phyloP scores from a whole-genome alignment of 1,284 basidiomycete species.

The Uromyces viciae-fabae region DNA sequence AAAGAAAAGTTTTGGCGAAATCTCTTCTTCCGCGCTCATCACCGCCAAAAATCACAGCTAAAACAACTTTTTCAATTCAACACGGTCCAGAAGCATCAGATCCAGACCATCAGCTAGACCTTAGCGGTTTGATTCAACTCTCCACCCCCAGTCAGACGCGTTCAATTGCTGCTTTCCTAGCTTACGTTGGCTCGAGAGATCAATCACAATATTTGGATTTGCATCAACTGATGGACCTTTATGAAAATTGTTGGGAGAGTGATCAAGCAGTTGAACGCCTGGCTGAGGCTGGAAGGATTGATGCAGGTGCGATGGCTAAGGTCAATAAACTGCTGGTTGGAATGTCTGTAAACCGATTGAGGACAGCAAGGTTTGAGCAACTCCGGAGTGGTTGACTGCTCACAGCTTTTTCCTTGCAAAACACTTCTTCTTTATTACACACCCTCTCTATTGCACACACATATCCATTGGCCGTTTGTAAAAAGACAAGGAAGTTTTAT shows the following conservation, averaged over 20 bases:
- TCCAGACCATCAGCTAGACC: slow-evolving; percentile 25
- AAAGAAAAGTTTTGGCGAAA: slow-evolving; percentile 10
- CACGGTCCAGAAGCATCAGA: slow-evolving; percentile 16
- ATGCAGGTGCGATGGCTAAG: slow-evolving; percentile 16
- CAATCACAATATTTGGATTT: neutral
- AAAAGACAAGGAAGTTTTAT: no score
- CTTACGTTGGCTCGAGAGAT: neutral
- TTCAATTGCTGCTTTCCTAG: slow-evolving; percentile 26
- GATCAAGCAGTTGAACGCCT: slow-evolving; percentile 16
- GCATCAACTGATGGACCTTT: slow-evolving; percentile 18
- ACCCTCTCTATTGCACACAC: no score
- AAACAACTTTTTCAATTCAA: slow-evolving; percentile 25
- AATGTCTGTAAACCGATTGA: slow-evolving; percentile 32
- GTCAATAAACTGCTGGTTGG: slow-evolving; percentile 24
- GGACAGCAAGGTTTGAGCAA: slow-evolving; percentile 27
- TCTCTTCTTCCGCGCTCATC: slow-evolving; percentile 22
- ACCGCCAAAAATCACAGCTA: slow-evolving; percentile 21
- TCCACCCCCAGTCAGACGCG: slow-evolving; percentile 32
- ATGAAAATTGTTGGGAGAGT: slow-evolving; percentile 22
- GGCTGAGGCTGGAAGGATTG: slow-evolving; percentile 18
- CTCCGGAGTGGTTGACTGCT: no score
- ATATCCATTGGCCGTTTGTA: no score
- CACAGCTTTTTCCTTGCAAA: no score
- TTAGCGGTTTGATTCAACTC: slow-evolving; percentile 33
- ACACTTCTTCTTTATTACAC: no score